Percentiles rank a stretch among this genome's conserved stretches.
Conservation (phyloP, 306 rosid species). For the Hylodesmum podocarpum region DNA sequence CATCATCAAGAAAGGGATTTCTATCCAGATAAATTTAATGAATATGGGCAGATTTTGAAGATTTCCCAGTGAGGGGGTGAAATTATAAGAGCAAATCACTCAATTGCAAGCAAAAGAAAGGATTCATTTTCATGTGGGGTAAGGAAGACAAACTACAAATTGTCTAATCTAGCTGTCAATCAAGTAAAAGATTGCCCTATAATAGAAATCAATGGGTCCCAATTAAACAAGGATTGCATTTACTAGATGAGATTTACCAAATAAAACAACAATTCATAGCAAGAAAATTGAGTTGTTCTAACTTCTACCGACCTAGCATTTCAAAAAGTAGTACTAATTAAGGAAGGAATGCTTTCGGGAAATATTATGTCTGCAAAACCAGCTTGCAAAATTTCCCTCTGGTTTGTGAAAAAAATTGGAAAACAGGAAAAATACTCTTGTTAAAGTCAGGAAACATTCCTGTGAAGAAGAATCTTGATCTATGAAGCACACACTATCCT, state of each 20-base stretch:
- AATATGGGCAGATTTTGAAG: conserved; percentile 9
- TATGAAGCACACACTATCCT: background rate
- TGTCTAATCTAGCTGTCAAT: conserved; percentile 2
- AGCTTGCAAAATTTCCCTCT: background rate
- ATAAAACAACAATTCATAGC: background rate
- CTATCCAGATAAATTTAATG: background rate
- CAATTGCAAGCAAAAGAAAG: conserved; percentile 17
- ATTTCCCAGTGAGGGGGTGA: conserved; percentile 8
- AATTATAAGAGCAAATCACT: conserved; percentile 16
- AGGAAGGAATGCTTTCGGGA: background rate
- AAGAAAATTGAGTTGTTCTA: background rate
- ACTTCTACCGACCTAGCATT: background rate
- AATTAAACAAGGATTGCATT: conserved; percentile 4
- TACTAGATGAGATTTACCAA: background rate
- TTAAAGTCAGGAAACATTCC: background rate
- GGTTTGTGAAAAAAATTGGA: background rate
- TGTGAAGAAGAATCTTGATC: background rate
- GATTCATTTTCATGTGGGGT: background rate
- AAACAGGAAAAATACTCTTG: background rate
- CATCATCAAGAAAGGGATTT: conserved; percentile 21
- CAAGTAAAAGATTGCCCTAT: background rate
- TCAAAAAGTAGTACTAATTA: background rate
- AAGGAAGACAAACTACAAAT: background rate
- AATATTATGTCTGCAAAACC: background rate
- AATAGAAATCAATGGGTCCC: background rate